Base-by-base conservation (phyloP, 1,139 yeast species). In the Pneumocystis sp. region DNA sequence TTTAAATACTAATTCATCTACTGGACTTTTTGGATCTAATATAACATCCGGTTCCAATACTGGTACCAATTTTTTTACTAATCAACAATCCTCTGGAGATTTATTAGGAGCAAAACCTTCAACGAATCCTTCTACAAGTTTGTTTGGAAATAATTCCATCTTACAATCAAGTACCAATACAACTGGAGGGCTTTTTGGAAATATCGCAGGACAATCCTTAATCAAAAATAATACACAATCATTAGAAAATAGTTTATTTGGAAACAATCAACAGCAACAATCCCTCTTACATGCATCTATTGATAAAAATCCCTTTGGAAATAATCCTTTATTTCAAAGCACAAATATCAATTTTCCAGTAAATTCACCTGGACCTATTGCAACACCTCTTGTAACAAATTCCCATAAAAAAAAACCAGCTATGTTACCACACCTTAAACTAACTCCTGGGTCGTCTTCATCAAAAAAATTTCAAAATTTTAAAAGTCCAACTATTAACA, bases 301-400 rank as follows among this genome's bases (percentile, higher is more conserved):
- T 66, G 79, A 81, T 60, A 85, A 81, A 68, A 87, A 87, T 73
- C 93, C 95, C 60, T 87, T 85, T 73, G 91, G 93, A 1, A 80
- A 80, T 69, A 85, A 85, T 72, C 89, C 89, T 4, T 77, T 85
- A 64, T 86, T 83, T 76, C 76, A 80, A 40, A 76, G 78, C 19
- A 69, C 73, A n/a, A 72, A 72, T 39, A 45, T 65, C 7, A 29
- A 39, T 3, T 68, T 69, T n/a, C 66, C 68, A 59, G 65, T 64
- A 42, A 67, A 66, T 34, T 64, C 70, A 12, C 70, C 71, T 8
- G 81, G 81, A 10, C 88, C 90, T 57, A 74, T 83, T 39, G 84
- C 84, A 1, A 81, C 82, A 40, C 82, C 85, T 15, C 75, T 84
- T 10, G 74, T 79, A 2, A 78, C 81, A 61, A 66, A 72, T 7